A percentile compares a stretch with the other conserved stretches of the same genome.
Evolutionary conservation across 257 asterid species (phyloP).

Genomic region (Catharanthus roseus): DNA sequence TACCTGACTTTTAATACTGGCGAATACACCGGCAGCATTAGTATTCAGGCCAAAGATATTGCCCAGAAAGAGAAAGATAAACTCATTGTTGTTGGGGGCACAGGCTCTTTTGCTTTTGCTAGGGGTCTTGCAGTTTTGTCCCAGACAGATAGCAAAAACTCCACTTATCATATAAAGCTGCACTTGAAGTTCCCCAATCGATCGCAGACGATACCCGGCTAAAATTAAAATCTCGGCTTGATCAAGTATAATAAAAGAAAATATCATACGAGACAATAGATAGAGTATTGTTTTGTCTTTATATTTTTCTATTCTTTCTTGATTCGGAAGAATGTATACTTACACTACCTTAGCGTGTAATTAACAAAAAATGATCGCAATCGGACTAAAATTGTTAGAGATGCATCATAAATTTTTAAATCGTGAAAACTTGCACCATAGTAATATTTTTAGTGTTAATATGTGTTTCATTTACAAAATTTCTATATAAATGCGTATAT

Average conservation of each 20-base stretch:
- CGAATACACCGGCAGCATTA: conserved; percentile 54
- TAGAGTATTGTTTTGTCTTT: conserved; percentile 1
- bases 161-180: conserved; percentile 53
- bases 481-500: too few species aligned
- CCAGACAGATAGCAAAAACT: conserved; percentile 38
- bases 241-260: too few species aligned
- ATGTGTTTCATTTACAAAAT: too few species aligned
- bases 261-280: too few species aligned
- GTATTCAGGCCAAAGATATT: conserved; percentile 55
- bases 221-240: conserved; percentile 5
- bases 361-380: too few species aligned
- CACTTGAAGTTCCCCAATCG: conserved; percentile 52
- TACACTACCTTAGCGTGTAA: background rate
- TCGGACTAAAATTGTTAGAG: too few species aligned
- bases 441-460: too few species aligned
- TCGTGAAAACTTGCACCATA: too few species aligned
- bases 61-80: conserved; percentile 37
- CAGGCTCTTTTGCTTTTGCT: conserved; percentile 81
- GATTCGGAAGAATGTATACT: background rate
- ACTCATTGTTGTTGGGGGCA: conserved; percentile 74
- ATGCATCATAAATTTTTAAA: too few species aligned
- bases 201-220: conserved; percentile 39
- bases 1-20: conserved; percentile 55
- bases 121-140: conserved; percentile 69
- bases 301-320: background rate